These are phyloP conservation scores for Bimuria novae-zelandiae DNA, from an alignment of 2,329 filamentous ascomycete genomes.

Conservation along the genomic window DNA sequence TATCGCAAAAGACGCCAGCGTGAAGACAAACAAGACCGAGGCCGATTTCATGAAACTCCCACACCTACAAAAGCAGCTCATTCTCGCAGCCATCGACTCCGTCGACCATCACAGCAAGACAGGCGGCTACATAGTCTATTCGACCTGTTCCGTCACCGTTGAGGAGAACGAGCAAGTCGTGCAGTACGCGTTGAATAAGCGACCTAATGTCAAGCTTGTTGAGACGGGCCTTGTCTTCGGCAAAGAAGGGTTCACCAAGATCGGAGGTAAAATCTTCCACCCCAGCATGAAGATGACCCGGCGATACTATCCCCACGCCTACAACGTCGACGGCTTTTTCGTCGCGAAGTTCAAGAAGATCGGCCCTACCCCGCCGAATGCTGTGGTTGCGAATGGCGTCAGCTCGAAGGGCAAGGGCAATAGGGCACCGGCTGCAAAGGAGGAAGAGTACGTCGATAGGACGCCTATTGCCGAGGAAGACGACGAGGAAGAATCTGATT, in stretches of 20 bases:
- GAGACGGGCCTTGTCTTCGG: constrained; percentile 90
- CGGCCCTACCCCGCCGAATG: constrained; percentile 71
- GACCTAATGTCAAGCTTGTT: constrained; percentile 92
- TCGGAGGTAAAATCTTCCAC: constrained; percentile 90
- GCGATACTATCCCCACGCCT: constrained; percentile 44
- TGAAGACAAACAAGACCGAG: constrained; percentile 98
- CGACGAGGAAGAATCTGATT: constrained; percentile 46
- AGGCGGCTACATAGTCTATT: constrained; percentile 94
- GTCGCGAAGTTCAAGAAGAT: constrained; percentile 97
- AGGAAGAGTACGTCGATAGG: constrained; percentile 64
- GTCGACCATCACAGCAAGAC: constrained; percentile 91
- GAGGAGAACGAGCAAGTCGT: constrained; percentile 96
- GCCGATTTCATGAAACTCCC: constrained; percentile 92
- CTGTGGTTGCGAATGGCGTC: constrained; percentile 44
- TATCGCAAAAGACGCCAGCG: constrained; percentile 93
- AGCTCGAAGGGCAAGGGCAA: constrained; percentile 40
- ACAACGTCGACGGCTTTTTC: constrained; percentile 88
- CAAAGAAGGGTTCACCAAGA: constrained; percentile 88
- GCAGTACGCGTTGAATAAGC: constrained; percentile 86
- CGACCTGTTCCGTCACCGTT: constrained; percentile 91
- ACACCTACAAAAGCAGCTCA: constrained; percentile 81
- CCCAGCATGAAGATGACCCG: constrained; percentile 67
- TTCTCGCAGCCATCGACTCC: constrained; percentile 92
- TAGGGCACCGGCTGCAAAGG: constrained; percentile 45
- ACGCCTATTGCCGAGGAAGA: constrained; percentile 63